phyloP scores from a whole-genome alignment of 73 alveolate species.

The Durusdinium trenchii region DNA sequence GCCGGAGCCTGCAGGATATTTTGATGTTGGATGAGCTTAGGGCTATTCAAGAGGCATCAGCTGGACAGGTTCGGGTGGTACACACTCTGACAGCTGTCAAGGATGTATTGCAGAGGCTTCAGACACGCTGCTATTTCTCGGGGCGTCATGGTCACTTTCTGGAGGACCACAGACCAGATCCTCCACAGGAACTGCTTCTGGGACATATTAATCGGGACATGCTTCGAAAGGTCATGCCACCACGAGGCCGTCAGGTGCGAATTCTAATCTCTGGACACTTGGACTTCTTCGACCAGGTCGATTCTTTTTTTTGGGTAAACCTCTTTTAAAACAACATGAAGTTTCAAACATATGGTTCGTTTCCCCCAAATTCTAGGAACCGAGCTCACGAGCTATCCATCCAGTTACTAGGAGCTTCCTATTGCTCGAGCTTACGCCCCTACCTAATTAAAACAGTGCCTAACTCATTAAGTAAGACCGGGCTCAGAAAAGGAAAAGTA shows the following conservation, averaged over 20 bases:
- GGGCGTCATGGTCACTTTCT: slow-evolving; percentile 47
- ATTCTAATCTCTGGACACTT: slow-evolving; percentile 4
- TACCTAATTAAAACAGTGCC: no score
- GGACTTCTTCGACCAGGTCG: no score
- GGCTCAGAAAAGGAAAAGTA: no score
- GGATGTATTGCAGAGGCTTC: background rate
- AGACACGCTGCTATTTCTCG: background rate
- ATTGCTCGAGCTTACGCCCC: no score
- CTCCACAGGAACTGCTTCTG: background rate
- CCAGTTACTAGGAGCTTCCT: no score
- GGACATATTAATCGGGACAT: slow-evolving; percentile 41
- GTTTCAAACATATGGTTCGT: no score
- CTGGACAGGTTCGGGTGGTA: background rate
- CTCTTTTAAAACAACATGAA: no score
- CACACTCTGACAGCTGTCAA: slow-evolving; percentile 46
- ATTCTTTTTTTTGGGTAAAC: background rate
- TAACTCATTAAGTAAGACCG: no score
- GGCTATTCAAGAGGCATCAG: background rate
- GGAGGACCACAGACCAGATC: background rate
- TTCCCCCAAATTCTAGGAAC: no score
- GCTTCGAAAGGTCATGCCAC: background rate
- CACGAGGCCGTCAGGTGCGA: background rate
- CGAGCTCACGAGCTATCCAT: no score
- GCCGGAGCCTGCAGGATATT: slow-evolving; percentile 53
- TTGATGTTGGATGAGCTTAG: slow-evolving; percentile 47